Evolutionary conservation across 208 protist genomes (phyloP), one percentile per base, ranked within the genome.

Genomic region (Trypanosoma brucei): DNA sequence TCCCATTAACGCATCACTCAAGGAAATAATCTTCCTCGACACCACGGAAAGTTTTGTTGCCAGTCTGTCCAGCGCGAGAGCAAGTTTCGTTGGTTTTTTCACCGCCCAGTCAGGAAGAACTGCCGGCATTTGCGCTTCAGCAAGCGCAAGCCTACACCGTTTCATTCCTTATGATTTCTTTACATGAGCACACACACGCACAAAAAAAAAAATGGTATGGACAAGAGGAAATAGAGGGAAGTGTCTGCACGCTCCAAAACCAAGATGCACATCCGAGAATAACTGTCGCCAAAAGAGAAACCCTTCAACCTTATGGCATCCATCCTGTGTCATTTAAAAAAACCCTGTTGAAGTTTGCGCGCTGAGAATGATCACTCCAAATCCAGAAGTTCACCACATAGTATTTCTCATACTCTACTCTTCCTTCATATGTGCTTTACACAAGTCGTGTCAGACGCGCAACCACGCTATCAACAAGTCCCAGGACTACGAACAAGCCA

Each of bases 401-500:
- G 42, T 11, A 46, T 14, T 46, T 46, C 42, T 11, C 6, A 14
- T 14, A 46, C 42, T 46, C 6, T 46, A 46, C 11, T 11, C 11
- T 46, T 6, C 42, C 6, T 46, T 6, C 42, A 46, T 11, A 46
- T 14, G 42, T 46, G 11, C 33, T 31, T 68, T 39, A 58, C 45
- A 50, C 22, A 9, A 34, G 57, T 50, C 36, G 34, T n/a, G 59
- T 55, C 37, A 78, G 38, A 45, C 64, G 58, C 31, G 65, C 52
- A 31, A 90, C 80, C 54, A 68, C 31, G 50, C 73, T 54, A 54
- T 96, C 92, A 0, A 95, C 55, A 13, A 94, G 51, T 5, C 85
- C 84, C 37, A 89, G 48, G 36, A 95, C 71, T 9, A 92, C 84
- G 77, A 96, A 96, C 3, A 93, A 53, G 7, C 88, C 92, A 40